These are phyloP conservation scores for Hydnomerulius pinastri DNA, from an alignment of 768 basidiomycete genomes.

Conservation along the genomic window DNA sequence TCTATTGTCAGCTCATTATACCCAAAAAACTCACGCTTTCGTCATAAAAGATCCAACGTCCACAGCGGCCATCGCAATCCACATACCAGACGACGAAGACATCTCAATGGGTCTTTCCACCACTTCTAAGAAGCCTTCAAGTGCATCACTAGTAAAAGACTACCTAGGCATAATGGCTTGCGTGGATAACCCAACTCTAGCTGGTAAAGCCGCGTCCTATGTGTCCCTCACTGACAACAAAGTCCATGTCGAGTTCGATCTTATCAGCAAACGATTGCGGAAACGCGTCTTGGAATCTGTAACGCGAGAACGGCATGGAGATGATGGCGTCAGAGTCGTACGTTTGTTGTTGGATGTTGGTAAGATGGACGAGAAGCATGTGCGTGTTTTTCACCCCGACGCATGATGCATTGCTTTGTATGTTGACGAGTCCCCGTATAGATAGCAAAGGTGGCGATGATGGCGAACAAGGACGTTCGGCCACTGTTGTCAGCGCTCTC, in stretches of 20 bases:
- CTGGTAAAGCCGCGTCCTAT: constrained; percentile 70
- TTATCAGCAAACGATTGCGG: constrained; percentile 66
- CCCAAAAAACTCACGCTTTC: background rate
- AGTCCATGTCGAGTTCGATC: constrained; percentile 79
- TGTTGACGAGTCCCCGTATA: no score
- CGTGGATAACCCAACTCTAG: constrained; percentile 79
- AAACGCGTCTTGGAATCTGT: constrained; percentile 74
- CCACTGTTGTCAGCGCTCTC: constrained; percentile 78
- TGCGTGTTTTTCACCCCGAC: no score
- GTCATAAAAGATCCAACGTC: constrained; percentile 59
- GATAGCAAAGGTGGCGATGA: constrained; percentile 94
- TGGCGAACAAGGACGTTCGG: constrained; percentile 85
- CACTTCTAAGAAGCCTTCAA: constrained; percentile 53
- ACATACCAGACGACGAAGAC: constrained; percentile 61
- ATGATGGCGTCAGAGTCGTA: constrained; percentile 80
- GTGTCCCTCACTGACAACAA: constrained; percentile 70
- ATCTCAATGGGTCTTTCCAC: constrained; percentile 66
- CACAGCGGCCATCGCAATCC: constrained; percentile 60
- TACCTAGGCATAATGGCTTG: constrained; percentile 80
- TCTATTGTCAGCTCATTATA: constrained; percentile 6
- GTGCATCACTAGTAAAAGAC: constrained; percentile 66
- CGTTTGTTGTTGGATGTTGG: constrained; percentile 77
- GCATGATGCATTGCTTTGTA: no score
- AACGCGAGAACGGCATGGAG: constrained; percentile 80
- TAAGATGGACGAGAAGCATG: constrained; percentile 95